phyloP scores from a whole-genome alignment of 2,329 filamentous ascomycete genomes.

The Sporothrix mexicana region DNA sequence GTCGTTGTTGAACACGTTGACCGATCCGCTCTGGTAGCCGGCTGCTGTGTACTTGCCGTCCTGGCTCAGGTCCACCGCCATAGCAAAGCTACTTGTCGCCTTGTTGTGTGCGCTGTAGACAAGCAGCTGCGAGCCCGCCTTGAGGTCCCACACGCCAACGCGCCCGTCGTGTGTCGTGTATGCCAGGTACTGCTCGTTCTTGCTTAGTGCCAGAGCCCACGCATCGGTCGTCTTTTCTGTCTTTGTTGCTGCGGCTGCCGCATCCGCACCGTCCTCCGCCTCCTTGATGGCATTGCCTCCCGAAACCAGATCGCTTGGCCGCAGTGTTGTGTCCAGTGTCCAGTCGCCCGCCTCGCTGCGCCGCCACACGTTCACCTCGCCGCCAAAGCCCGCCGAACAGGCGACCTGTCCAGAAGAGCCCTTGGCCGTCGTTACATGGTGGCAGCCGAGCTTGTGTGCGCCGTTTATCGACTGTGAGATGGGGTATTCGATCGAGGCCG shows the following conservation, averaged over 20 bases:
- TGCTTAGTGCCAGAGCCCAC: conserved; percentile 87
- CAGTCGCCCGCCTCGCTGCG: conserved; percentile 64
- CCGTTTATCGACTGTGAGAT: conserved; percentile 78
- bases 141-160: conserved; percentile 85
- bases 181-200: conserved; percentile 83
- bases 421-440: conserved; percentile 77
- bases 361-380: conserved; percentile 84
- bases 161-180: conserved; percentile 85
- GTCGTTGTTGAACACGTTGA: conserved; percentile 96
- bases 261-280: conserved; percentile 51
- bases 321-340: conserved; percentile 55
- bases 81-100: conserved; percentile 71
- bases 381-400: conserved; percentile 86
- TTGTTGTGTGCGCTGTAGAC: conserved; percentile 74
- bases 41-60: conserved; percentile 88
- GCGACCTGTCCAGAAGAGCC: conserved; percentile 69
- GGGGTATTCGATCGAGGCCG: conserved; percentile 71
- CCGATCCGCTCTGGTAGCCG: conserved; percentile 87
- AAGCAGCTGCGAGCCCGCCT: conserved; percentile 57
- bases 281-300: conserved; percentile 43
- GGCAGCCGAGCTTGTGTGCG: conserved; percentile 87
- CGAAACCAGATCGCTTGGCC: conserved; percentile 40
- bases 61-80: conserved; percentile 78
- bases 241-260: background rate
- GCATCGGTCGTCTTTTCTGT: conserved; percentile 60